Conservation (phyloP, 495 filamentous ascomycete species). For the Tuber umbilicatum region DNA sequence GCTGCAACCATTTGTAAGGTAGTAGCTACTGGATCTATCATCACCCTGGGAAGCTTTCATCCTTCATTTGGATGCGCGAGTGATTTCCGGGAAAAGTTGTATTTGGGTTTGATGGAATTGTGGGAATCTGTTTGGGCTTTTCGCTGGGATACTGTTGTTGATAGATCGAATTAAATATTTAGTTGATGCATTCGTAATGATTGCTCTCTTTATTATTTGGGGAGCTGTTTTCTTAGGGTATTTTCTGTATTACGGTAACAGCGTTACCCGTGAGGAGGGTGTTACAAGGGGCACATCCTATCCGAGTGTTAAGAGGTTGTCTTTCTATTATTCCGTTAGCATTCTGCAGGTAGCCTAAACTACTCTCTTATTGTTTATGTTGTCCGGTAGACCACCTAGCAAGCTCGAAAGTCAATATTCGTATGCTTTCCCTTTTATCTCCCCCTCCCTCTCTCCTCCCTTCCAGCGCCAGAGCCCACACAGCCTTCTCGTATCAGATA, state of each 20-base stretch:
- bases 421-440: no score
- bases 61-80: background rate
- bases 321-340: background rate
- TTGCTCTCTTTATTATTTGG: background rate
- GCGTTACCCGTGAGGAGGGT: background rate
- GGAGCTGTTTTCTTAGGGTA: background rate
- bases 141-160: conserved; percentile 1
- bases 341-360: background rate
- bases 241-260: background rate
- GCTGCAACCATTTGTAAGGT: background rate
- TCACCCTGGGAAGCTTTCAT: background rate
- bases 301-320: background rate
- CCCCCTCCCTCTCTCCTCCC: background rate
- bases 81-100: background rate
- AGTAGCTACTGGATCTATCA: conserved; percentile 1
- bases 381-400: background rate
- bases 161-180: background rate
- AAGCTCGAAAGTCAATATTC: background rate
- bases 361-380: background rate
- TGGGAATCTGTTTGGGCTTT: conserved; percentile 3
- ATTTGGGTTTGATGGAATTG: background rate
- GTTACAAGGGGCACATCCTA: background rate
- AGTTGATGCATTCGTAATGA: background rate
- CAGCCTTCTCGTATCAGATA: no score
- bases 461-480: no score